Conservation (phyloP, 345 rosid species). For the Noccaea bulbosa region DNA sequence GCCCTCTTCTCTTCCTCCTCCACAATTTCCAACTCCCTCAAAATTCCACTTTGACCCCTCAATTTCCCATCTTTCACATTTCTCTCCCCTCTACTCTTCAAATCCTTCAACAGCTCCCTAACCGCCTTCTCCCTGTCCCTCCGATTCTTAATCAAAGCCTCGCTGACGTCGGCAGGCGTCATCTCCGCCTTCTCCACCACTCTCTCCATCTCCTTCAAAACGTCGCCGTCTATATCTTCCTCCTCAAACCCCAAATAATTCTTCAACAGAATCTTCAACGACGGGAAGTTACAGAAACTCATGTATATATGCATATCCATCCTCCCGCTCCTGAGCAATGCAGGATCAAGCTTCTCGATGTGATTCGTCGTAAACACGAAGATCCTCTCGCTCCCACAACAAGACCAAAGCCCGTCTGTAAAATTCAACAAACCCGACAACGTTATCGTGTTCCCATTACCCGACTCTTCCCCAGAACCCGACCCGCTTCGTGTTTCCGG, state of each 20-base stretch:
- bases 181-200: constrained; percentile 69
- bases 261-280: constrained; percentile 69
- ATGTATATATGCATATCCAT: constrained; percentile 97
- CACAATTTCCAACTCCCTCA: constrained; percentile 49
- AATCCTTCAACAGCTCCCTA: constrained; percentile 55
- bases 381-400: constrained; percentile 96
- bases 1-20: constrained; percentile 91
- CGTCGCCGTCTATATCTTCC: constrained; percentile 39
- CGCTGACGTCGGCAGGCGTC: constrained; percentile 97
- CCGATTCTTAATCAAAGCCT: constrained; percentile 74
- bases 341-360: constrained; percentile 88
- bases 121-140: constrained; percentile 60
- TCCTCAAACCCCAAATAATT: constrained; percentile 65
- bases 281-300: constrained; percentile 73
- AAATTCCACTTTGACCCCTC: constrained; percentile 39
- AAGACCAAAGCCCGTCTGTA: constrained; percentile 96
- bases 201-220: constrained; percentile 51
- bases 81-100: constrained; percentile 56
- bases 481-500: constrained; percentile 54
- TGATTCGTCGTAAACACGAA: constrained; percentile 95
- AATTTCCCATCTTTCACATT: constrained; percentile 46
- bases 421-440: constrained; percentile 91
- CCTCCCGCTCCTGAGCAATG: constrained; percentile 86
- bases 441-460: constrained; percentile 65
- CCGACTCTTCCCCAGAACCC: constrained; percentile 46